Conservation (phyloP, 768 basidiomycete genomes). For the Trametes punicea region DNA sequence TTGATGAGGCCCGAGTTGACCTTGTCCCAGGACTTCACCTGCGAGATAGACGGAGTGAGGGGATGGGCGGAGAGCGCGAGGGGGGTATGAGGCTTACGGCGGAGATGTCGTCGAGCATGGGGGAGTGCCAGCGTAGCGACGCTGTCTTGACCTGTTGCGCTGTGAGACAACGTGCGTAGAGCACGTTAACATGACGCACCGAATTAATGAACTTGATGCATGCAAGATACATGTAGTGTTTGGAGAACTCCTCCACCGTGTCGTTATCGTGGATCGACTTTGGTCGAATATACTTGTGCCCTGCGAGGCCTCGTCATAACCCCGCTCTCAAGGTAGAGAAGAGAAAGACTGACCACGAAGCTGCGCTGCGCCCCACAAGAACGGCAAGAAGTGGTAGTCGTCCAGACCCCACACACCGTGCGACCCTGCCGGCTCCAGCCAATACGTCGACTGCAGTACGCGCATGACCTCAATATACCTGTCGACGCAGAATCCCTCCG, state of each 20-base stretch:
- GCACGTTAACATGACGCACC: constrained; percentile 39
- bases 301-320: too few relatives aligned
- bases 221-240: constrained; percentile 94
- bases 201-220: constrained; percentile 97
- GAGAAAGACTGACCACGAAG: constrained; percentile 44
- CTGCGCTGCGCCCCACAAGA: constrained; percentile 84
- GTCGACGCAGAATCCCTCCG: not conserved
- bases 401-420: constrained; percentile 98
- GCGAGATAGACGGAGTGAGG: not conserved
- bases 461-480: constrained; percentile 82
- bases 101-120: constrained; percentile 98
- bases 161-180: not conserved
- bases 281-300: constrained; percentile 86
- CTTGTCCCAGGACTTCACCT: constrained; percentile 93
- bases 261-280: constrained; percentile 92
- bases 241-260: constrained; percentile 86
- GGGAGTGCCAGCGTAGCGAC: constrained; percentile 95
- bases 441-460: constrained; percentile 86
- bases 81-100: constrained; percentile 43
- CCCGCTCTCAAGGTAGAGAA: too few relatives aligned
- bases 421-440: constrained; percentile 98
- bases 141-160: constrained; percentile 82
- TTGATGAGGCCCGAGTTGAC: constrained; percentile 96
- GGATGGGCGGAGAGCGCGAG: not conserved
- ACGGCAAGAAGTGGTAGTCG: constrained; percentile 95